A percentile compares a stretch with the other conserved stretches of the same genome.
Evolutionary conservation across 306 rosid genomes (phyloP).

Genomic region (Cicer judaicum): DNA sequence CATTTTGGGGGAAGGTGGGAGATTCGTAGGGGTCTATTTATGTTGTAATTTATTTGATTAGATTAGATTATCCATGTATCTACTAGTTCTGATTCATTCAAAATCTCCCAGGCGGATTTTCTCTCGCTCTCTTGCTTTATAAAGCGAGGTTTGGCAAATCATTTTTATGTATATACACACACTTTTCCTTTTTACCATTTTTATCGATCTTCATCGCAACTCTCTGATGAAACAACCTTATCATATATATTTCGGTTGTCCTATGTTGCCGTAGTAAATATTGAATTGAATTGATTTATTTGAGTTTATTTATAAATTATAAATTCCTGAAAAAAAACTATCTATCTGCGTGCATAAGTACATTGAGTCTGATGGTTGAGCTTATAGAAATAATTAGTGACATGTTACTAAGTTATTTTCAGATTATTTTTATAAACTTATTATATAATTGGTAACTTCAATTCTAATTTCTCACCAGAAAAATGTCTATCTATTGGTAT

Average conservation of each 20-base stretch:
- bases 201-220: slow-evolving; percentile 25
- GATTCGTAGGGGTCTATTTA: slow-evolving; percentile 50
- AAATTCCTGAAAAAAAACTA: too few species aligned
- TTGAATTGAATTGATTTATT: not conserved
- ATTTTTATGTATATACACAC: slow-evolving; percentile 50
- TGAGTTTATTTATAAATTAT: too few species aligned
- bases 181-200: not conserved
- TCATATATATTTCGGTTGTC: not conserved
- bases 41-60: slow-evolving; percentile 62
- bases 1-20: slow-evolving; percentile 48
- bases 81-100: slow-evolving; percentile 64
- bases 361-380: too few species aligned
- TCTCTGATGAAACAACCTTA: slow-evolving; percentile 3
- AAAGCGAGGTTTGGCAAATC: slow-evolving; percentile 37
- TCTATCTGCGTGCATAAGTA: too few species aligned
- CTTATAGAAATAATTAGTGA: too few species aligned
- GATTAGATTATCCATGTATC: slow-evolving; percentile 59
- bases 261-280: not conserved
- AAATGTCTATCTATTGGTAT: not conserved
- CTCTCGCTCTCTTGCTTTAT: slow-evolving; percentile 36
- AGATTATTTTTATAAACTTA: too few species aligned
- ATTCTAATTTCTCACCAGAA: not conserved
- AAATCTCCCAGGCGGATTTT: slow-evolving; percentile 44
- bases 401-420: too few species aligned
- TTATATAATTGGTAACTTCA: not conserved